Base-by-base conservation (phyloP, 352 stramenopile genomes). In the Phytophthora cryptogea region DNA sequence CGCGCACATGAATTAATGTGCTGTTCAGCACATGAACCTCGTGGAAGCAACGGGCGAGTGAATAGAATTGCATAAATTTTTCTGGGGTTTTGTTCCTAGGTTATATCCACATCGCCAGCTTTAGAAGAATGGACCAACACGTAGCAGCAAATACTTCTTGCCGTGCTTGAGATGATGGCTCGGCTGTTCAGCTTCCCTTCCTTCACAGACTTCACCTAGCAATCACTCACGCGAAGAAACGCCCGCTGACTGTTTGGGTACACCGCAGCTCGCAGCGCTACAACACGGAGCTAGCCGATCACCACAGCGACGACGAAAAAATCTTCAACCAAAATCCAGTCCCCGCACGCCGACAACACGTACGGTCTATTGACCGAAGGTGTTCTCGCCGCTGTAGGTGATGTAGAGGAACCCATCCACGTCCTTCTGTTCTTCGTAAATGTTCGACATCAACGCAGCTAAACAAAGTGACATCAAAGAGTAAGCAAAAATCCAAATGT, bases 361-460 rank as follows among this genome's bases (percentile, higher is more conserved):
- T 45, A 17, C 40, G 48, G 54, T 63, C 37, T 87, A 85, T 66
- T 90, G 74, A 50, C 97, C 97, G 80, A 99, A 99, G 41, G 97
- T 99, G 69, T 98, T 99, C 80, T 99, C 97, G 63, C 96, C 97
- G 70, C 91, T 98, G 86, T 99, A 99, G 65, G 97, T 98, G 77
- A 99, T 98, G 82, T 99, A 99, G 54, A 99, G 88, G 66, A 99
- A 99, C 28, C 97, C 97, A 44, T 97, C 93, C 63, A 98, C 94
- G 72, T 99, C 97, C 79, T 99, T 99, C 72, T 99, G 94, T 71
- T 99, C 94, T 86, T 99, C 97, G 75, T 99, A 99, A 59, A 99
- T 98, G 71, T 98, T 98, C 41, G 95, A 98, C 96, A 99, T 99
- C 20, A 99, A 77, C n/a, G 96, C 92, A 40, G 95, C 88, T 94